Percentiles rank a stretch among this genome's conserved stretches.
Conservation (phyloP, 2,329 filamentous ascomycete species). For the Diplodia mutila region DNA sequence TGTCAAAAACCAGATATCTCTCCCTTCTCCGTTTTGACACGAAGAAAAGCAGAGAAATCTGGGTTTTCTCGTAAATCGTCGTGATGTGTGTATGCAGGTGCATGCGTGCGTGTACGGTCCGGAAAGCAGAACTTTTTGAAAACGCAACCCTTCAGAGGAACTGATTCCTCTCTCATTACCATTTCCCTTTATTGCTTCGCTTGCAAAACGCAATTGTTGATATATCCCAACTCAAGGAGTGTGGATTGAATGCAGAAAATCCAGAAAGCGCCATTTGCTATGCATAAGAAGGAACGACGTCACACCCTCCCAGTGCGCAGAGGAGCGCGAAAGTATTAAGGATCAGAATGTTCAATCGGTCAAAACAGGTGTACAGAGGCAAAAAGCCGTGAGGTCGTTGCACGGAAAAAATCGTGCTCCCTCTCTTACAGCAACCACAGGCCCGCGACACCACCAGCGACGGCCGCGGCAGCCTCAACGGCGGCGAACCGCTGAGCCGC, state of each 20-base stretch:
- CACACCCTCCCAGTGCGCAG: neutral
- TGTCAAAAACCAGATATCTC: neutral
- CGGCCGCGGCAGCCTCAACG: slow-evolving; percentile 36
- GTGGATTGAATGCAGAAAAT: neutral
- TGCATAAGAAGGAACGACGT: slow-evolving; percentile 13
- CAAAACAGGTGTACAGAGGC: neutral
- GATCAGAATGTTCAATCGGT: neutral
- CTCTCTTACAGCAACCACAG: slow-evolving; percentile 39
- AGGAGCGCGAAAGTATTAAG: neutral
- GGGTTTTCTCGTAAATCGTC: neutral
- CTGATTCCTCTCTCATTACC: neutral
- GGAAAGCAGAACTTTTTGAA: neutral
- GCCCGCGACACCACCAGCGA: slow-evolving; percentile 40
- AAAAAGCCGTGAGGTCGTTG: neutral
- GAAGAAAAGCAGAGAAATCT: neutral
- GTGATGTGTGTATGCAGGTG: neutral
- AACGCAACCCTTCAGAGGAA: neutral
- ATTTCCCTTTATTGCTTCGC: neutral
- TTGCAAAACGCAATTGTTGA: neutral
- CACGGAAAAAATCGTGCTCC: neutral
- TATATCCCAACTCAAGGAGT: slow-evolving; percentile 2
- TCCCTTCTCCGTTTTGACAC: neutral
- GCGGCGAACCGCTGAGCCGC: slow-evolving; percentile 29
- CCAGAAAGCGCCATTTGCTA: neutral
- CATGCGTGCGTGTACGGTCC: neutral